phyloP scores from a whole-genome alignment of 306 rosid genomes.

The Malus sylvestris region DNA sequence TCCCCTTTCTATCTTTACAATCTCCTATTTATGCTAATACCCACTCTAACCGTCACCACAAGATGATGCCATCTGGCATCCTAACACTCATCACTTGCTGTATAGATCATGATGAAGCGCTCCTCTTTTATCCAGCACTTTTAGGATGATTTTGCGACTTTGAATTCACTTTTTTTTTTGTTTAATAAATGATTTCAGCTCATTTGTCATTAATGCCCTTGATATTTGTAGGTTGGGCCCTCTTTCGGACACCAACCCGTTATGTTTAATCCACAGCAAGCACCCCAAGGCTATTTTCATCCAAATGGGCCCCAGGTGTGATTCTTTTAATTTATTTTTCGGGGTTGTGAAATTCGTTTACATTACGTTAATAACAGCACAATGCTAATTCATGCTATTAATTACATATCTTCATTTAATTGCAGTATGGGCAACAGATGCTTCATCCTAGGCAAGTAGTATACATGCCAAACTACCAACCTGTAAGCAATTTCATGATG shows the following conservation, averaged over 20 bases:
- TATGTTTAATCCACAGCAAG: slow-evolving; percentile 62
- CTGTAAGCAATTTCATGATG: slow-evolving; percentile 52
- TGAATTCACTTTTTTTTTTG: not conserved
- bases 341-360: not conserved
- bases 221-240: slow-evolving; percentile 60
- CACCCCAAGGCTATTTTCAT: slow-evolving; percentile 68
- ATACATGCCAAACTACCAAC: slow-evolving; percentile 69
- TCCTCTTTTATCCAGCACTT: too few species aligned
- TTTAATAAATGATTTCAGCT: not conserved
- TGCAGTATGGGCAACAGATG: slow-evolving; percentile 84
- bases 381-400: slow-evolving; percentile 6
- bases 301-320: slow-evolving; percentile 89
- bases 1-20: too few species aligned
- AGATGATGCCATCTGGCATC: too few species aligned
- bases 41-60: too few species aligned
- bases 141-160: not conserved
- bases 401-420: slow-evolving; percentile 16
- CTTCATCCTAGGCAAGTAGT: slow-evolving; percentile 75
- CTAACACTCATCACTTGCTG: not conserved
- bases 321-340: slow-evolving; percentile 8
- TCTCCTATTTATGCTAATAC: too few species aligned
- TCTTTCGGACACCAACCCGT: slow-evolving; percentile 63
- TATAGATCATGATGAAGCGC: too few species aligned
- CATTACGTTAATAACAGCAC: not conserved
- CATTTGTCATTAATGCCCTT: slow-evolving; percentile 14